Conservation (phyloP, 352 stramenopile species). For the Phytophthora brassicae region DNA sequence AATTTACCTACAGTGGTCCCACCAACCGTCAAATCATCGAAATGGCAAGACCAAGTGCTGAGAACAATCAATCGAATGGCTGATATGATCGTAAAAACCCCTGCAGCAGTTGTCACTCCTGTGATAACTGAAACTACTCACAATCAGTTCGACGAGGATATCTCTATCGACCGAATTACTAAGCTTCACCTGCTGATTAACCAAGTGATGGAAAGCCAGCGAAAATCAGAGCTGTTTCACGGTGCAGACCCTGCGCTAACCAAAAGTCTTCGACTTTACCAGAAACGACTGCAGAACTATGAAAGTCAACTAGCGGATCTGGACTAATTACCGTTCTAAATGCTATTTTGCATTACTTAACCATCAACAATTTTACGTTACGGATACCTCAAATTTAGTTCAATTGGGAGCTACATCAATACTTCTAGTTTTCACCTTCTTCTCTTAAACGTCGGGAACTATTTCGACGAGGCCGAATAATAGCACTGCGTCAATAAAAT, state of each 20-base stretch:
- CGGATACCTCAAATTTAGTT: too few species aligned
- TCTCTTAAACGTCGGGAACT: too few species aligned
- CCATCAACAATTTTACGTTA: too few species aligned
- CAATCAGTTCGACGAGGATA: background rate
- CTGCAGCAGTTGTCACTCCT: background rate
- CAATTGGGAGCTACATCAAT: too few species aligned
- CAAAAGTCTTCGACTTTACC: background rate
- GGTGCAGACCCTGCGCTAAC: background rate
- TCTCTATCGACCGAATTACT: background rate
- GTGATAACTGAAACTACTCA: background rate
- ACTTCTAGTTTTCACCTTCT: too few species aligned
- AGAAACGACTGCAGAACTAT: background rate
- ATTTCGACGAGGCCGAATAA: too few species aligned
- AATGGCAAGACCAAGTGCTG: background rate
- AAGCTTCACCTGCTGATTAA: background rate
- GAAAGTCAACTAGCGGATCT: background rate
- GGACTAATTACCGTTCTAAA: too few species aligned
- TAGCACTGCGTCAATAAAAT: background rate
- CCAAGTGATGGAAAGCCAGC: background rate
- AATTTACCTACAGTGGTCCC: background rate
- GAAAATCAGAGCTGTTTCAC: background rate
- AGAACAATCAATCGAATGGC: background rate
- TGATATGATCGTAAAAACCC: background rate
- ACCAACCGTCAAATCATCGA: background rate
- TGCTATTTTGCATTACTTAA: too few species aligned